These are phyloP conservation scores for Emericellopsis cladophorae DNA, from an alignment of 2,329 filamentous ascomycete species.

Conservation along the genomic window DNA sequence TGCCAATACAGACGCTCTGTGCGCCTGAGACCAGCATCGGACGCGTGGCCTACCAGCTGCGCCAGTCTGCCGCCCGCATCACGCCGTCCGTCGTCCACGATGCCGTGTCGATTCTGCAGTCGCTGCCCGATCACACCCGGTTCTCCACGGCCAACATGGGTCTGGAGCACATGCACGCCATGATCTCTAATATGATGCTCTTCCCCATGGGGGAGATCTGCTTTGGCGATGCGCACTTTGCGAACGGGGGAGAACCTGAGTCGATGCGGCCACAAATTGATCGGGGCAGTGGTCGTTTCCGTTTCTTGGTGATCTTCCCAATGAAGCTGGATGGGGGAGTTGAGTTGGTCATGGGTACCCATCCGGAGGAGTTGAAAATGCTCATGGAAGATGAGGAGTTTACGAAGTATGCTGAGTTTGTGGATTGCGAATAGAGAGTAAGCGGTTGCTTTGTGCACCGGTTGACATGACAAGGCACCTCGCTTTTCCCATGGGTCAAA, in stretches of 20 bases:
- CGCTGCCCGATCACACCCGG: constrained; percentile 11
- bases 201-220: constrained; percentile 12
- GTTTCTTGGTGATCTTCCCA: constrained; percentile 14
- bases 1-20: constrained; percentile 13
- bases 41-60: constrained; percentile 9
- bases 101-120: constrained; percentile 12
- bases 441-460: too few species aligned
- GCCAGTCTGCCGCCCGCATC: constrained; percentile 11
- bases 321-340: constrained; percentile 14
- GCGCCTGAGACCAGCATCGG: constrained; percentile 12
- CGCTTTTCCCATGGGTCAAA: too few species aligned
- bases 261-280: constrained; percentile 14
- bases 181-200: constrained; percentile 17
- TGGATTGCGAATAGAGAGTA: constrained; percentile 3
- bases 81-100: constrained; percentile 14
- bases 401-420: constrained; percentile 9
- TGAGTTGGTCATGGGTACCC: constrained; percentile 13
- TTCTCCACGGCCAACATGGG: constrained; percentile 12
- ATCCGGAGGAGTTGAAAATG: constrained; percentile 15
- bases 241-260: constrained; percentile 11
- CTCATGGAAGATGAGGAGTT: constrained; percentile 13
- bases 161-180: constrained; percentile 12
- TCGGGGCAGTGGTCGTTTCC: constrained; percentile 10
- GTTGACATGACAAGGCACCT: too few species aligned
- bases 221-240: constrained; percentile 14